Evolutionary conservation across 139 green algal genomes (phyloP).

Genomic region (Ostreobium quekettii): DNA sequence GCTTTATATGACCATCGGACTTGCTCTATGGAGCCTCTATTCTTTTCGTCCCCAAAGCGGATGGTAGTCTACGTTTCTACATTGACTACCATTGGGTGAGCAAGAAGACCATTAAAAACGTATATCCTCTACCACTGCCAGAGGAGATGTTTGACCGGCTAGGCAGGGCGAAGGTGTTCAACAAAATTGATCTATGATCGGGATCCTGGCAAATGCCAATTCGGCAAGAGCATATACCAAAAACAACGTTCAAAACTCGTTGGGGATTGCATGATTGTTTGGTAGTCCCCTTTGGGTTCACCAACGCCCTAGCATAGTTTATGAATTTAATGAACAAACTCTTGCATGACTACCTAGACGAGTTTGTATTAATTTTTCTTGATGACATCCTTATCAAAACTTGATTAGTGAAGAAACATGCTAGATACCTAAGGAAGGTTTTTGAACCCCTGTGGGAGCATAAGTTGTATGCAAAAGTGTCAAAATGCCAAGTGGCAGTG

Average conservation of each 20-base stretch:
- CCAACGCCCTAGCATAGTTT: conserved; percentile 18
- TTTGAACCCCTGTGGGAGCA: conserved; percentile 9
- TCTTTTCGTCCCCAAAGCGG: too few relatives aligned
- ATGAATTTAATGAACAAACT: conserved; percentile 18
- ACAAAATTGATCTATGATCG: too few relatives aligned
- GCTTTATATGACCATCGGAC: too few relatives aligned
- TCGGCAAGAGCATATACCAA: neutral
- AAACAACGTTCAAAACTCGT: conserved; percentile 21
- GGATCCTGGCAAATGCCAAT: conserved; percentile 29
- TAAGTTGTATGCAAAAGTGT: conserved; percentile 20
- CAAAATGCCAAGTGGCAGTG: conserved; percentile 19
- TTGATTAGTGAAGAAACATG: conserved; percentile 14
- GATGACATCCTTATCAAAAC: conserved; percentile 16
- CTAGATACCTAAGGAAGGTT: neutral
- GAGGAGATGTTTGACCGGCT: too few relatives aligned
- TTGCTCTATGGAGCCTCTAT: too few relatives aligned
- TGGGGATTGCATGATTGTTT: conserved; percentile 1
- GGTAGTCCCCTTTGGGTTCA: conserved; percentile 18
- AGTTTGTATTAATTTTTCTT: conserved; percentile 19
- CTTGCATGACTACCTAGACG: neutral
- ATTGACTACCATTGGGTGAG: too few relatives aligned
- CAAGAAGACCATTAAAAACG: too few relatives aligned
- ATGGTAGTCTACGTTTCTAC: too few relatives aligned
- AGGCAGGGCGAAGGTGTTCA: too few relatives aligned
- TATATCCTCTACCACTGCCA: too few relatives aligned